Evolutionary conservation across 371 early-diverging fungal genomes (phyloP).

Genomic region (Homolaphlyctis polyrhiza): DNA sequence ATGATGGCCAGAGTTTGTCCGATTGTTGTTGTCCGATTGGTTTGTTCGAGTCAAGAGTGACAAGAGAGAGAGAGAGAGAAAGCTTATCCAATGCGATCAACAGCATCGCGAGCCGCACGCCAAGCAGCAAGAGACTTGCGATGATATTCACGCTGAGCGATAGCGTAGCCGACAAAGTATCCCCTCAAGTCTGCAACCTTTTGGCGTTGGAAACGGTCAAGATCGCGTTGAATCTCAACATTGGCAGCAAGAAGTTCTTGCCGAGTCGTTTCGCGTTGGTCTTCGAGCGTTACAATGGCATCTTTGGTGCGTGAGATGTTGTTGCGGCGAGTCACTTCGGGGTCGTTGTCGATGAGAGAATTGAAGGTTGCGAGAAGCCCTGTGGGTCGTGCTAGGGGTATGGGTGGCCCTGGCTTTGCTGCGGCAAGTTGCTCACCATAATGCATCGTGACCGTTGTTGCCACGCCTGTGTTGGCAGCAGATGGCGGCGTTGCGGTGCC

Average conservation of each 20-base stretch:
- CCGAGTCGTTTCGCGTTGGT: constrained; percentile 61
- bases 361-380: constrained; percentile 33
- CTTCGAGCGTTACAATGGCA: constrained; percentile 69
- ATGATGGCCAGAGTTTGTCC: no score
- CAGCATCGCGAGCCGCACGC: constrained; percentile 3
- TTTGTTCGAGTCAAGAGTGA: no score
- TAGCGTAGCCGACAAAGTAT: constrained; percentile 73
- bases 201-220: constrained; percentile 88
- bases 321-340: constrained; percentile 82
- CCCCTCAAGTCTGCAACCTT: constrained; percentile 82
- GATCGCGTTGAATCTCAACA: constrained; percentile 72
- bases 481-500: constrained; percentile 1
- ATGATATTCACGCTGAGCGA: constrained; percentile 76
- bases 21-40: no score
- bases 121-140: constrained; percentile 56
- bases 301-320: constrained; percentile 87
- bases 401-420: constrained; percentile 9
- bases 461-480: not conserved
- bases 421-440: not conserved
- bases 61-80: no score
- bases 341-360: constrained; percentile 92
- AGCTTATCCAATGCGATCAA: not conserved
- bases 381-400: constrained; percentile 5
- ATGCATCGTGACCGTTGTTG: not conserved
- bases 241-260: constrained; percentile 71